phyloP scores from a whole-genome alignment of 352 stramenopile species.

The Phytopythium boreale region DNA sequence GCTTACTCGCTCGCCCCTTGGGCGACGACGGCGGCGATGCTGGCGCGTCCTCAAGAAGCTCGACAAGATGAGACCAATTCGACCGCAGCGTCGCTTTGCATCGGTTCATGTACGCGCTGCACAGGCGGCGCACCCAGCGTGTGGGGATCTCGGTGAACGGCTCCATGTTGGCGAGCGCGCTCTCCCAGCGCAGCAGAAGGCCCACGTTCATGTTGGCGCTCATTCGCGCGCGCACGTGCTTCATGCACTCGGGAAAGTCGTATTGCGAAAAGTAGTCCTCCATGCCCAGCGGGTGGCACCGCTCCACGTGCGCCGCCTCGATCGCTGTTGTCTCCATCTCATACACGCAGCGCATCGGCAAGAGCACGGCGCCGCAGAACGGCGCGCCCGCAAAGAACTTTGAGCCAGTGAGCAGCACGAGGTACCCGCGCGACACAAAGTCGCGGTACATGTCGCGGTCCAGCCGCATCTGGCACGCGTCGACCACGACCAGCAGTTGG shows the following conservation, averaged over 20 bases:
- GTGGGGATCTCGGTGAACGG: conserved; percentile 61
- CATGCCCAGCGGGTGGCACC: conserved; percentile 66
- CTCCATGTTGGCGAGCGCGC: conserved; percentile 77
- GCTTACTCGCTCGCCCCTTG: conserved; percentile 13
- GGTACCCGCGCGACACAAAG: conserved; percentile 59
- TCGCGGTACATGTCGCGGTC: conserved; percentile 56
- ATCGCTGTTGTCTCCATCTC: conserved; percentile 75
- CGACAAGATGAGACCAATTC: conserved; percentile 41
- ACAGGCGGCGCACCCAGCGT: conserved; percentile 42
- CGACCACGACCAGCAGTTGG: conserved; percentile 76
- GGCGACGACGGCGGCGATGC: conserved; percentile 12
- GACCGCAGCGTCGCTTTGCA: conserved; percentile 44
- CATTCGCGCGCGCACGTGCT: conserved; percentile 49
- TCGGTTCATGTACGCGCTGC: conserved; percentile 47
- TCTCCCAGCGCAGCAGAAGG: conserved; percentile 78
- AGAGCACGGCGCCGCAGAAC: conserved; percentile 83
- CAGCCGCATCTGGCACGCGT: conserved; percentile 86
- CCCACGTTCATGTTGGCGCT: conserved; percentile 73
- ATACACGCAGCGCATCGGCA: conserved; percentile 70
- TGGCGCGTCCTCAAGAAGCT: conserved; percentile 33
- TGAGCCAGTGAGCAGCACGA: conserved; percentile 81
- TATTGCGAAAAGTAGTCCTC: conserved; percentile 85
- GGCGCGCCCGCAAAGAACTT: conserved; percentile 88
- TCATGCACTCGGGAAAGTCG: conserved; percentile 69
- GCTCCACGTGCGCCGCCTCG: conserved; percentile 41